Percentiles rank a stretch among this genome's conserved stretches.
phyloP scores from a whole-genome alignment of 2,329 filamentous ascomycete species.

The Apiospora saccharicola region DNA sequence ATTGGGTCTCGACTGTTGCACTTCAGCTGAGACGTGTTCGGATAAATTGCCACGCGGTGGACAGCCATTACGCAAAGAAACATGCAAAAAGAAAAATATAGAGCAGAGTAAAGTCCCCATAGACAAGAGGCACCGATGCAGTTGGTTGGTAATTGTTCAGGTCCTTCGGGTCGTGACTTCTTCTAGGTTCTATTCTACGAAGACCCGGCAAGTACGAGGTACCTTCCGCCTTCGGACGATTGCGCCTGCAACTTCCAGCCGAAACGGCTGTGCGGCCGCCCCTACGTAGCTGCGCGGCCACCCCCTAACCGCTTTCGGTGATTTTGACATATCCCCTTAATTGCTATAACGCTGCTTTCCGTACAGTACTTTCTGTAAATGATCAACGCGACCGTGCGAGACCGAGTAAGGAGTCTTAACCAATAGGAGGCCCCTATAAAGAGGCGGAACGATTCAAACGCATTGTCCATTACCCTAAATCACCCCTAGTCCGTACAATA shows the following conservation, averaged over 20 bases:
- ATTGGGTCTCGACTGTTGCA: not conserved
- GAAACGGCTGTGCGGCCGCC: too few species aligned
- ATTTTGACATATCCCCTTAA: too few species aligned
- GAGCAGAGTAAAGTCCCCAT: not conserved
- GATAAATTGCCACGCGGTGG: constrained; percentile 1
- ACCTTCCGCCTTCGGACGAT: not conserved
- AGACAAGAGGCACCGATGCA: not conserved
- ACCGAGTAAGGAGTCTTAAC: too few species aligned
- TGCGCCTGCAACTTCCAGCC: not conserved
- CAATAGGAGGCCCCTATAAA: too few species aligned
- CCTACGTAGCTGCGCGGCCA: too few species aligned
- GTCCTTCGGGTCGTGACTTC: not conserved
- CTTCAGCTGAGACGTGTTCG: not conserved
- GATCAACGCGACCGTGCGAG: too few species aligned
- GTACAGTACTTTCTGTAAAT: too few species aligned
- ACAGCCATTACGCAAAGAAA: not conserved
- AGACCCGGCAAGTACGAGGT: not conserved
- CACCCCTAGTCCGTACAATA: too few species aligned
- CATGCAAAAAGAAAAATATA: not conserved
- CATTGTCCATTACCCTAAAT: too few species aligned
- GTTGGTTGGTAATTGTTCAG: not conserved
- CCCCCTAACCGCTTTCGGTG: too few species aligned
- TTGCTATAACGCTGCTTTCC: too few species aligned
- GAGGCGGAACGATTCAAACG: too few species aligned
- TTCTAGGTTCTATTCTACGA: not conserved